phyloP scores from a whole-genome alignment of 202 grass and related monocot genomes.

The Schoenoplectus triqueter region DNA sequence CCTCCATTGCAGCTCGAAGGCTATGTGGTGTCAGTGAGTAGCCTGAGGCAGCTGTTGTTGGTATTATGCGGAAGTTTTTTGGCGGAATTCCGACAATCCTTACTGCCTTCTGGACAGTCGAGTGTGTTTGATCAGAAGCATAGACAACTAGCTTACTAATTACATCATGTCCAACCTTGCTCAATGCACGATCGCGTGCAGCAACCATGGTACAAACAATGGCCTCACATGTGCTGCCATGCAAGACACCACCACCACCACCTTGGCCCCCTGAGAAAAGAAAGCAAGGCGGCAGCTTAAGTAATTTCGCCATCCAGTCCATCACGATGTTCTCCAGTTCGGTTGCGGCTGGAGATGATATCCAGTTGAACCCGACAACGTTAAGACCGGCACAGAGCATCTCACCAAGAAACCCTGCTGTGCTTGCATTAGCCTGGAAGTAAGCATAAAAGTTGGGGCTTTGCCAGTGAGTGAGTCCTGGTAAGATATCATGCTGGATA shows the following conservation, averaged over 20 bases:
- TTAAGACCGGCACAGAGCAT: constrained; percentile 85
- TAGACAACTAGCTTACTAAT: constrained; percentile 57
- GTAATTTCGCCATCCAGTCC: constrained; percentile 88
- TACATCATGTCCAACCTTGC: constrained; percentile 37
- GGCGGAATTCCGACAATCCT: constrained; percentile 52
- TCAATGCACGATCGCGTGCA: constrained; percentile 42
- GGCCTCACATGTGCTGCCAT: constrained; percentile 61
- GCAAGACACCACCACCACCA: constrained; percentile 55
- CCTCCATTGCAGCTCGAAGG: constrained; percentile 6
- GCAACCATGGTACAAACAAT: constrained; percentile 59
- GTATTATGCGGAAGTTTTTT: constrained; percentile 48
- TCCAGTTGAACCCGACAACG: constrained; percentile 85
- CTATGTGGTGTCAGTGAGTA: constrained; percentile 26
- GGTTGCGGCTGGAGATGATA: constrained; percentile 87
- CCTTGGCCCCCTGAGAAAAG: constrained; percentile 55
- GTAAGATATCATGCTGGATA: constrained; percentile 58
- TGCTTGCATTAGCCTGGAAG: constrained; percentile 76
- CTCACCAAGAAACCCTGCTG: constrained; percentile 85
- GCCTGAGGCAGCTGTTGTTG: constrained; percentile 7
- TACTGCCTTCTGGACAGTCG: constrained; percentile 49
- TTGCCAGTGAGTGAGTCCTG: constrained; percentile 80
- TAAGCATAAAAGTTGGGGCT: constrained; percentile 74
- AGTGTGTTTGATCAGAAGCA: constrained; percentile 71
- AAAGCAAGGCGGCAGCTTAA: constrained; percentile 70
- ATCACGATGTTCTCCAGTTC: constrained; percentile 87